Percentiles rank a stretch among this genome's conserved stretches.
Conservation (phyloP, 768 basidiomycete genomes). For the Trametes cubensis region DNA sequence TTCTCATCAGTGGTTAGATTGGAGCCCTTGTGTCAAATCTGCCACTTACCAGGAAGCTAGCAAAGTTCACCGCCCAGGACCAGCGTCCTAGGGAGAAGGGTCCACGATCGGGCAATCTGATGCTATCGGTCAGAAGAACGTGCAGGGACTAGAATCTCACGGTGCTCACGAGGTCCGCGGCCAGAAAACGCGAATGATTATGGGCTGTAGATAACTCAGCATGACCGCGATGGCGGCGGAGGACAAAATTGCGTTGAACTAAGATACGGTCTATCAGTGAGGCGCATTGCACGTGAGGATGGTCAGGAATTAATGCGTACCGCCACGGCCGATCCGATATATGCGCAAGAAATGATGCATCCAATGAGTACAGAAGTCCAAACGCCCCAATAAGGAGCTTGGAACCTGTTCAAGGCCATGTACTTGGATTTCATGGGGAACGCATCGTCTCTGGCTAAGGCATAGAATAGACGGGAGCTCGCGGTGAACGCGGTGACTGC, state of each 20-base stretch:
- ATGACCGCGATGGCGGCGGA: slow-evolving; percentile 61
- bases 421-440: slow-evolving; percentile 50
- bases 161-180: slow-evolving; percentile 45
- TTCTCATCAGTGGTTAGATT: not conserved
- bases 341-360: slow-evolving; percentile 58
- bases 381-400: slow-evolving; percentile 57
- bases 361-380: slow-evolving; percentile 57
- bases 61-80: slow-evolving; percentile 55
- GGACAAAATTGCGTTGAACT: slow-evolving; percentile 60
- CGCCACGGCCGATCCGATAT: slow-evolving; percentile 58
- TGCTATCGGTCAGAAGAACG: slow-evolving; percentile 8
- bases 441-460: slow-evolving; percentile 56
- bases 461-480: slow-evolving; percentile 58
- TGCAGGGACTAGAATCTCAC: not conserved
- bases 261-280: not conserved
- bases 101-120: slow-evolving; percentile 48
- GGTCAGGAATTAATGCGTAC: slow-evolving; percentile 37
- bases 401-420: slow-evolving; percentile 53
- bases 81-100: slow-evolving; percentile 56
- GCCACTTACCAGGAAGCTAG: slow-evolving; percentile 46
- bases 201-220: slow-evolving; percentile 60
- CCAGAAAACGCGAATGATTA: slow-evolving; percentile 62
- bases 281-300: not conserved
- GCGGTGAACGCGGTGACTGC: slow-evolving; percentile 61
- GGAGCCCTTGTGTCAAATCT: not conserved